Evolutionary conservation across 257 asterid species (phyloP).

Genomic region (Mitragyna speciosa): DNA sequence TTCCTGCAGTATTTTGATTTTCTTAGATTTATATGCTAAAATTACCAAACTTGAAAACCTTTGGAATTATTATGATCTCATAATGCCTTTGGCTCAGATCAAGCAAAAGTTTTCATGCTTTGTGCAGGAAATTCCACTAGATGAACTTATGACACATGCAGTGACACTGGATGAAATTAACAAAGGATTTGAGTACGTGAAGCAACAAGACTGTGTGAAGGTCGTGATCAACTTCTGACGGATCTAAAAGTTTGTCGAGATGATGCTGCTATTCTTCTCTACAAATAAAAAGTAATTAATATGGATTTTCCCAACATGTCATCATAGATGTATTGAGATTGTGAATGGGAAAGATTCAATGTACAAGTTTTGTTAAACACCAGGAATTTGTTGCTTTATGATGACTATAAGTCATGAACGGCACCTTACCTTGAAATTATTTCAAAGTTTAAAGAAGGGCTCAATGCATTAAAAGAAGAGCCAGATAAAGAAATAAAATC

Average conservation of each 20-base stretch:
- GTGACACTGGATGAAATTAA: constrained; percentile 25
- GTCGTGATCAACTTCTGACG: constrained; percentile 23
- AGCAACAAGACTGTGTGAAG: constrained; percentile 28
- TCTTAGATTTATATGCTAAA: no score
- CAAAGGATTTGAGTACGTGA: constrained; percentile 29
- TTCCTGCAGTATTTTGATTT: no score
- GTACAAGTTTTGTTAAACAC: not conserved
- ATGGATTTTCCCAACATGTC: not conserved
- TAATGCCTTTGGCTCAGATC: not conserved
- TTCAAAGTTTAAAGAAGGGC: no score
- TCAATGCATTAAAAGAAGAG: no score
- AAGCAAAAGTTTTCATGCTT: not conserved
- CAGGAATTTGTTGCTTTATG: not conserved
- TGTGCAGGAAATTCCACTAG: constrained; percentile 32
- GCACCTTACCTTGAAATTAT: not conserved
- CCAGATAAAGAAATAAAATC: not conserved
- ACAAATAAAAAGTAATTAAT: not conserved
- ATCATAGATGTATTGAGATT: not conserved
- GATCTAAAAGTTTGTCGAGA: not conserved
- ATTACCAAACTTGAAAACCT: no score
- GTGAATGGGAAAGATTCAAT: not conserved
- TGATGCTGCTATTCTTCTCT: not conserved
- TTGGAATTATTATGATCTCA: not conserved
- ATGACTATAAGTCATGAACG: not conserved
- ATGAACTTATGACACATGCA: constrained; percentile 33